These are phyloP conservation scores for Naganishia liquefaciens DNA, from an alignment of 1,284 basidiomycete species.

Conservation along the genomic window DNA sequence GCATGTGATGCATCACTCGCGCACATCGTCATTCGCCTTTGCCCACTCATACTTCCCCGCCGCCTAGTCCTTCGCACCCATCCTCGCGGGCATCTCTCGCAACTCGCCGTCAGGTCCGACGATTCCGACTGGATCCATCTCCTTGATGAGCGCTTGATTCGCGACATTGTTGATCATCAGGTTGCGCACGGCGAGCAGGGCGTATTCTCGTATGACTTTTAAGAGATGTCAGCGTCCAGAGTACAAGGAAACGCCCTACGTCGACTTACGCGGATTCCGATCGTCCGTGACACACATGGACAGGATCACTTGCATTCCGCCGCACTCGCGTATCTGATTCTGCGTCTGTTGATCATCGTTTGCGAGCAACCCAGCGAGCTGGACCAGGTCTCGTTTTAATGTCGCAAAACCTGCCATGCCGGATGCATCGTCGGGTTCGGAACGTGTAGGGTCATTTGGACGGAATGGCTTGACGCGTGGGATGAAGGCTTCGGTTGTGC, in stretches of 20 bases:
- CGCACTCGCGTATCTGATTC: constrained; percentile 67
- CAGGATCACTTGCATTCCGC: constrained; percentile 76
- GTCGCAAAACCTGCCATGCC: constrained; percentile 61
- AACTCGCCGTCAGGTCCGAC: constrained; percentile 63
- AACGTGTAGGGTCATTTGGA: constrained; percentile 37
- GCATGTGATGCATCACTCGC: too few relatives aligned
- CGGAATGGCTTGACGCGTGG: constrained; percentile 71
- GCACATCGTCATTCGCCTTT: too few relatives aligned
- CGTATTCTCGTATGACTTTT: constrained; percentile 82
- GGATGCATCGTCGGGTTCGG: constrained; percentile 32
- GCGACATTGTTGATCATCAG: constrained; percentile 70
- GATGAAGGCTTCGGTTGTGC: constrained; percentile 68
- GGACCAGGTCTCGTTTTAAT: constrained; percentile 78
- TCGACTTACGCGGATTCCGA: constrained; percentile 75
- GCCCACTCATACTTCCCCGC: background rate
- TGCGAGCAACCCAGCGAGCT: constrained; percentile 71
- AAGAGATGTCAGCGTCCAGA: background rate
- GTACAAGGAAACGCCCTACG: background rate
- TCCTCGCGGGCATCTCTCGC: constrained; percentile 53
- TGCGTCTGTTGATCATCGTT: constrained; percentile 67
- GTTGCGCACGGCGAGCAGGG: constrained; percentile 77
- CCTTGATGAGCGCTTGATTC: constrained; percentile 75
- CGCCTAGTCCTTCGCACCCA: constrained; percentile 40
- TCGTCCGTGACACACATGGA: constrained; percentile 85
- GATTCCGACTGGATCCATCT: constrained; percentile 62